Percentiles rank a stretch among this genome's conserved stretches.
phyloP scores from a whole-genome alignment of 164 flowering plant genomes.

The Piper longum region DNA sequence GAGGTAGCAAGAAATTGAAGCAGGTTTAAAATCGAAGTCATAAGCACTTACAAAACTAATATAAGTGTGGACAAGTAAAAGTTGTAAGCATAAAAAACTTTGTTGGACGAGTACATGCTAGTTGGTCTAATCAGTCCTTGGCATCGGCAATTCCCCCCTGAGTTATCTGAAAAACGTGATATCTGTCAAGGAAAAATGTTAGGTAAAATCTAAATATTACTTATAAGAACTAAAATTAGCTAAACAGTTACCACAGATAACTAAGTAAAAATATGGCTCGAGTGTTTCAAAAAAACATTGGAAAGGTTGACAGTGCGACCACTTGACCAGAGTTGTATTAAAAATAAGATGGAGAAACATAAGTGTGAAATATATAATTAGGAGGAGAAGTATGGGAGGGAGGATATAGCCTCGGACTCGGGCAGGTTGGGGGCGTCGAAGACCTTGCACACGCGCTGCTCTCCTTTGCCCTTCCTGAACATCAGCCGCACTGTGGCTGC shows the following conservation, averaged over 20 bases:
- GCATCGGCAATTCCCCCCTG: constrained; percentile 90
- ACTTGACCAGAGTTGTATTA: neutral
- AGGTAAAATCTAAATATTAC: neutral
- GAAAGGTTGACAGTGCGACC: neutral
- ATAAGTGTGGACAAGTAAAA: neutral
- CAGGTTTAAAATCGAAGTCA: too few relatives aligned
- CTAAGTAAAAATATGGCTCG: neutral
- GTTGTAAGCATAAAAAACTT: neutral
- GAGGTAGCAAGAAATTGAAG: too few relatives aligned
- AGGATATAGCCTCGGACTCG: constrained; percentile 99
- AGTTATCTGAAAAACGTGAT: constrained; percentile 85
- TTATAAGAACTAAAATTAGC: neutral
- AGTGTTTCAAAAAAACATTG: neutral
- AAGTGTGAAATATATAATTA: too few relatives aligned
- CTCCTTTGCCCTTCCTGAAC: constrained; percentile 99
- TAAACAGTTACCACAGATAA: too few relatives aligned
- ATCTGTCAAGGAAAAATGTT: constrained; percentile 28
- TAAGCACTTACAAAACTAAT: too few relatives aligned
- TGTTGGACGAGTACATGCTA: neutral
- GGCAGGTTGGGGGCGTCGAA: constrained; percentile 97
- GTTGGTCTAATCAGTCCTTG: constrained; percentile 40
- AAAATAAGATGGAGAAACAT: too few relatives aligned
- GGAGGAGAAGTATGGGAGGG: neutral
- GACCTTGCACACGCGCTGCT: constrained; percentile 94
- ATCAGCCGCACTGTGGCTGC: constrained; percentile 86